phyloP scores from a whole-genome alignment of 2,329 filamentous ascomycete genomes.

The Sclerotinia nivalis region DNA sequence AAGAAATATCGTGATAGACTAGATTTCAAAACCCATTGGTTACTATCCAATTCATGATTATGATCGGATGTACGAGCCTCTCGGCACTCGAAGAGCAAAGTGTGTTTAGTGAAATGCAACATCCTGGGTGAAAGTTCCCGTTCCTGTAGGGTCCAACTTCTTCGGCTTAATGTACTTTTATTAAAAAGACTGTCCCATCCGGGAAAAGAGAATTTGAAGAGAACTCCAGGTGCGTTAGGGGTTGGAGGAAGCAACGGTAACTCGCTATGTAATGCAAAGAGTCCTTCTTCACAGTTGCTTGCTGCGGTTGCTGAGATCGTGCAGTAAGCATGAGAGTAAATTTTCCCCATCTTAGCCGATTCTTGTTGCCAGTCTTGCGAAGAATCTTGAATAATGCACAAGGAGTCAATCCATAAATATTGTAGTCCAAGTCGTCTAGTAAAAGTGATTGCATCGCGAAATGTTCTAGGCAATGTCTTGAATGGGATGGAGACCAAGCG shows the following conservation, averaged over 20 bases:
- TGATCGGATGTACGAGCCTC: slow-evolving; percentile 16
- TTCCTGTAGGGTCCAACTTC: slow-evolving; percentile 33
- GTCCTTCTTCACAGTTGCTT: slow-evolving; percentile 9
- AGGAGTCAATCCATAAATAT: slow-evolving; percentile 21
- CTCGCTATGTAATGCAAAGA: slow-evolving; percentile 19
- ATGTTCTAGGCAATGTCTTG: slow-evolving; percentile 14
- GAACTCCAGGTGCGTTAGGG: neutral
- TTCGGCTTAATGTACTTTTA: slow-evolving; percentile 18
- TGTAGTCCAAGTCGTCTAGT: slow-evolving; percentile 19
- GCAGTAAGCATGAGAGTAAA: slow-evolving; percentile 27
- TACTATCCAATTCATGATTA: neutral
- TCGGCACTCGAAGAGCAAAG: slow-evolving; percentile 22
- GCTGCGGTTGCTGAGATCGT: slow-evolving; percentile 27
- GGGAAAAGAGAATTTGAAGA: slow-evolving; percentile 1
- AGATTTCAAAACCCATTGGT: slow-evolving; percentile 12
- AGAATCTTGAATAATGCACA: slow-evolving; percentile 23
- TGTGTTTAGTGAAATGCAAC: slow-evolving; percentile 29
- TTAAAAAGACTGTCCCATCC: slow-evolving; percentile 21
- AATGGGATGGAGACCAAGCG: slow-evolving; percentile 22
- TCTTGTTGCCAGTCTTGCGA: slow-evolving; percentile 30
- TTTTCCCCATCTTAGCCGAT: slow-evolving; percentile 27
- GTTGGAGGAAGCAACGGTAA: neutral
- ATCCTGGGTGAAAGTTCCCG: slow-evolving; percentile 25
- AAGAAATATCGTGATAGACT: slow-evolving; percentile 4
- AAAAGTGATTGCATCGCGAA: slow-evolving; percentile 20